Conservation (phyloP, 208 protist species). For the Tritrichomonas musculus region DNA sequence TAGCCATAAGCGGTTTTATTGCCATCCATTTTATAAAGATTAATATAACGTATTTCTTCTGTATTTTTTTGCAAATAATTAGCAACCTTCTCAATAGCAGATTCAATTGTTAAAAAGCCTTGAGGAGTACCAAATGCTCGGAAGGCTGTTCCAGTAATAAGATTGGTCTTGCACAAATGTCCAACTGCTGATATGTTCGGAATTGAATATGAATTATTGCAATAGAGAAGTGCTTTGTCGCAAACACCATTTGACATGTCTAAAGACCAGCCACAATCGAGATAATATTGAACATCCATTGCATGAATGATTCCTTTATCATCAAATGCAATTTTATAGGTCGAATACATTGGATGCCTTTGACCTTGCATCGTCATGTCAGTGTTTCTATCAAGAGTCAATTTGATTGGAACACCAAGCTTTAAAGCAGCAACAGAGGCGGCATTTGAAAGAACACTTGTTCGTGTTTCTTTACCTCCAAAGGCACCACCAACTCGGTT, state of each 20-base stretch:
- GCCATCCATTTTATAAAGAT: constrained; percentile 62
- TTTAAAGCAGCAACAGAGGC: constrained; percentile 59
- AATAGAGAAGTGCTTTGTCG: constrained; percentile 57
- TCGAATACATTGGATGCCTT: constrained; percentile 57
- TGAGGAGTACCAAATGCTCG: constrained; percentile 66
- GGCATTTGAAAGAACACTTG: not conserved
- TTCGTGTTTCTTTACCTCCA: constrained; percentile 64
- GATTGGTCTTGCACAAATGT: constrained; percentile 61
- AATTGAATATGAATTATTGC: constrained; percentile 65
- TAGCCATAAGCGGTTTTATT: constrained; percentile 40
- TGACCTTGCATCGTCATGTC: constrained; percentile 63
- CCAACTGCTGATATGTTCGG: constrained; percentile 52
- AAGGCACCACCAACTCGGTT: constrained; percentile 71
- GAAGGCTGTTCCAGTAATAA: constrained; percentile 67
- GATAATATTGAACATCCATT: constrained; percentile 49
- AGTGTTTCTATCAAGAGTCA: constrained; percentile 56
- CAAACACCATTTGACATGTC: constrained; percentile 55
- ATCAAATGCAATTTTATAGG: constrained; percentile 45
- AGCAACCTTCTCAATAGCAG: constrained; percentile 57
- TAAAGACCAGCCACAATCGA: constrained; percentile 59
- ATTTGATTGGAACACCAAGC: constrained; percentile 49
- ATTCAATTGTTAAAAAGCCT: constrained; percentile 59
- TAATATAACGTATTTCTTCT: constrained; percentile 45
- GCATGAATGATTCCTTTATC: constrained; percentile 40
- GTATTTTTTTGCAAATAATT: constrained; percentile 32